Conservation (phyloP, 345 rosid genomes). For the Ricinus communis region DNA sequence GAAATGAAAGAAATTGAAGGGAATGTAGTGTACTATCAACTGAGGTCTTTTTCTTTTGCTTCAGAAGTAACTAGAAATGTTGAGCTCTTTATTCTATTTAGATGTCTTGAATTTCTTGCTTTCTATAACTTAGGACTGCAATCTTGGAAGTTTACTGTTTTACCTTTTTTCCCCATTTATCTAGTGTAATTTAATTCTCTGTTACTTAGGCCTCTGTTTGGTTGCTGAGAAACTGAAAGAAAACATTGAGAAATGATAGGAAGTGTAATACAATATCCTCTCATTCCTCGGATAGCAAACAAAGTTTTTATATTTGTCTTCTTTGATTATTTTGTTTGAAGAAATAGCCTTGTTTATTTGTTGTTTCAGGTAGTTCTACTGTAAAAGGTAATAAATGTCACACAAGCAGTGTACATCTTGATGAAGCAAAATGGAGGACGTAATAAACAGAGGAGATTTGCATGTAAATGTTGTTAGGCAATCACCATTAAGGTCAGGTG, state of each 20-base stretch:
- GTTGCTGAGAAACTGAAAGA: neutral
- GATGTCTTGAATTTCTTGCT: neutral
- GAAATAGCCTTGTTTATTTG: constrained; percentile 7
- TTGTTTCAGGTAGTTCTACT: constrained; percentile 15
- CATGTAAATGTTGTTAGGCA: constrained; percentile 44
- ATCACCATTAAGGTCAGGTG: constrained; percentile 56
- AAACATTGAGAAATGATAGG: neutral
- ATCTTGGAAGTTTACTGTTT: too few relatives aligned
- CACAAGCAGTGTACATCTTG: constrained; percentile 13
- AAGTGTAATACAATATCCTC: neutral
- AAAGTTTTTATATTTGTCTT: neutral
- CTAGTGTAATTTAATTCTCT: neutral
- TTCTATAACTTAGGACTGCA: neutral
- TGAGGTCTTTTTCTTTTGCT: neutral
- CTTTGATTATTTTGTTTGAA: neutral
- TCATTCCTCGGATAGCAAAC: neutral
- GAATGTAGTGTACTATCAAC: too few relatives aligned
- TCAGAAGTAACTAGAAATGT: neutral
- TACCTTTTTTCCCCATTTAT: too few relatives aligned
- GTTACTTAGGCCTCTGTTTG: neutral
- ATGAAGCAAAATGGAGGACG: constrained; percentile 58
- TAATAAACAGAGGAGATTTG: constrained; percentile 37
- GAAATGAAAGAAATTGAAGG: too few relatives aligned
- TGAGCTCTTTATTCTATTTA: too few relatives aligned
- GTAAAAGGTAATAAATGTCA: neutral